These are phyloP conservation scores for Acer saccharum DNA, from an alignment of 345 rosid species.

Conservation along the genomic window DNA sequence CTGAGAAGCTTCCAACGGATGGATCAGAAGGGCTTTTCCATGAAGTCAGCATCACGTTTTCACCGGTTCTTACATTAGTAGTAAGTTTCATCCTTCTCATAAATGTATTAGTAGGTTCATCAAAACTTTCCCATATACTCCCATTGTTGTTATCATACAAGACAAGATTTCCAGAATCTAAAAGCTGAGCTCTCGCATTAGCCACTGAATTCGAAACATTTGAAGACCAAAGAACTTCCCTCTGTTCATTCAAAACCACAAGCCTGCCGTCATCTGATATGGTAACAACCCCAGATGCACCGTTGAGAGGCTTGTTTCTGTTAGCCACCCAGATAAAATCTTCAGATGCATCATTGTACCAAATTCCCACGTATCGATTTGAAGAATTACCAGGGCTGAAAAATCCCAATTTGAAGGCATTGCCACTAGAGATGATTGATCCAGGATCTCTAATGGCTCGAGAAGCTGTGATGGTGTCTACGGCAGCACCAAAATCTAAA, in stretches of 20 bases:
- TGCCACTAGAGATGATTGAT: constrained; percentile 16
- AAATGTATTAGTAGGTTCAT: constrained; percentile 36
- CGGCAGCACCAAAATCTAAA: constrained; percentile 8
- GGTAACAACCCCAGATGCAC: constrained; percentile 30
- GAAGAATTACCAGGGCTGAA: constrained; percentile 31
- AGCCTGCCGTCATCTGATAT: constrained; percentile 38
- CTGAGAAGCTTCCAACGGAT: constrained; percentile 46
- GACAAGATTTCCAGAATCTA: constrained; percentile 43
- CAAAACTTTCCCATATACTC: constrained; percentile 59
- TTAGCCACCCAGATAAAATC: constrained; percentile 41
- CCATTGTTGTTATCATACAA: constrained; percentile 20
- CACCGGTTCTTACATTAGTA: constrained; percentile 26
- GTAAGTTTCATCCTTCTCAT: constrained; percentile 43
- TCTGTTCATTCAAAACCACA: constrained; percentile 29
- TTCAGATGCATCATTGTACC: constrained; percentile 21
- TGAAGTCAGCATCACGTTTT: constrained; percentile 37
- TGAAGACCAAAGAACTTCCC: constrained; percentile 42
- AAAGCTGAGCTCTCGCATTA: constrained; percentile 35
- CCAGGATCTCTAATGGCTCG: constrained; percentile 21
- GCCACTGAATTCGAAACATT: constrained; percentile 22
- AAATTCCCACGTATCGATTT: constrained; percentile 33
- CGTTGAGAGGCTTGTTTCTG: constrained; percentile 28
- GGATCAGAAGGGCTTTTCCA: constrained; percentile 61
- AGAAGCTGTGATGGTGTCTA: constrained; percentile 9
- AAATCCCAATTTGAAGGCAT: constrained; percentile 34